phyloP scores from a whole-genome alignment of 208 protist genomes.

The Trypanosoma platydactyli region DNA sequence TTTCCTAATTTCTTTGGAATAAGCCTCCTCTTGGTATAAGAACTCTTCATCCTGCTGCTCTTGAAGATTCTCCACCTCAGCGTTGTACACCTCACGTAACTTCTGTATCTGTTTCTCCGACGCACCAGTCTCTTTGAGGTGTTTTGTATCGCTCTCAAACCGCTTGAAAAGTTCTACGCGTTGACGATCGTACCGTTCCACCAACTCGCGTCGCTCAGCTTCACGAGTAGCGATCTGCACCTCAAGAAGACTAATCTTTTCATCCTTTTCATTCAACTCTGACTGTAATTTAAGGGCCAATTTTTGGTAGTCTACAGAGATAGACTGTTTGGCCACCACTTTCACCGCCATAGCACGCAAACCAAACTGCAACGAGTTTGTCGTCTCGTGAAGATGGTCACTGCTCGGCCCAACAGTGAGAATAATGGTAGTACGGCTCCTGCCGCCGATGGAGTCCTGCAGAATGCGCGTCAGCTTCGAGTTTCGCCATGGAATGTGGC shows the following conservation, averaged over 20 bases:
- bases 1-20: slow-evolving; percentile 74
- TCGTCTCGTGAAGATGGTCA: slow-evolving; percentile 84
- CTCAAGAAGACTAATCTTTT: slow-evolving; percentile 74
- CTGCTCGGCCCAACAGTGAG: slow-evolving; percentile 86
- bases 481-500: slow-evolving; percentile 90
- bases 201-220: slow-evolving; percentile 67
- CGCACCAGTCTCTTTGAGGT: slow-evolving; percentile 56
- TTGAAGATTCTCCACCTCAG: slow-evolving; percentile 77
- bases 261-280: slow-evolving; percentile 68
- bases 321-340: slow-evolving; percentile 70
- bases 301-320: slow-evolving; percentile 86
- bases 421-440: slow-evolving; percentile 86
- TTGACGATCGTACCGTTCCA: slow-evolving; percentile 65
- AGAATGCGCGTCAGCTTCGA: slow-evolving; percentile 92
- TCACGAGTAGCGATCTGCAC: slow-evolving; percentile 77
- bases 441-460: slow-evolving; percentile 92
- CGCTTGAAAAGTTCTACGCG: slow-evolving; percentile 48
- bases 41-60: slow-evolving; percentile 88
- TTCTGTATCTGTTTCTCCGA: slow-evolving; percentile 74
- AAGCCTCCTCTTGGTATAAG: slow-evolving; percentile 73
- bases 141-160: slow-evolving; percentile 62
- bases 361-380: slow-evolving; percentile 86
- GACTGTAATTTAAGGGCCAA: slow-evolving; percentile 75
- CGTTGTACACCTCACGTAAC: slow-evolving; percentile 76
- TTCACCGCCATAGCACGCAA: slow-evolving; percentile 86